Evolutionary conservation across 1,139 yeast genomes (phyloP), one percentile per base, ranked within the genome.

Genomic region (Blastobotrys arbuscula): DNA sequence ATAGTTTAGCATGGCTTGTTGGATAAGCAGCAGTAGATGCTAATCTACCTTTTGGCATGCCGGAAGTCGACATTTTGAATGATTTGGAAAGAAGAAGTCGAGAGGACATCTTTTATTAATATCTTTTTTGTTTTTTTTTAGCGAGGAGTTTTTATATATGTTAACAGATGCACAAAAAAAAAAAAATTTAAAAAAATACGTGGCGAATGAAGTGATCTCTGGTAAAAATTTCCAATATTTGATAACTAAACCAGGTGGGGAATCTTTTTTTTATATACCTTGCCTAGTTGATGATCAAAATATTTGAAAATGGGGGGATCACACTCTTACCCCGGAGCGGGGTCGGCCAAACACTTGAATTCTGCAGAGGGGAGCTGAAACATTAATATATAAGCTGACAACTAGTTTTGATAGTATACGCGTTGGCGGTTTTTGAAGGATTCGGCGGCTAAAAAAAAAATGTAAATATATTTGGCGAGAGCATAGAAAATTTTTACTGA

Each of bases 1-100:
- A 69, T 36, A 67, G 64, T 31, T 68, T 63, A 8, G 64, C 64
- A 62, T 80, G 85, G 44, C 68, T 64, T 43, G 74, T 72, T 60
- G 83, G 82, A 71, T 51, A 55, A 21, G 42, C 39, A 16, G 42
- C 42, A 26, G 52, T 34, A 4, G 52, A 43, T 24, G 47, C 41
- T 42, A 43, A 20, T 7, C 50, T 45, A 24, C 38, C 41, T 23
- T 38, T 36, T 30, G 49, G 43, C 24, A 46, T 42, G 30, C 43
- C 40, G 12, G 39, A 7, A 31, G 33, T 39, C 33, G 30, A 24
- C 16, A 24, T 39, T n/a, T n/a, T 21, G n/a, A 20, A 24, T 7
- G 39, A 13, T 36, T 36, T 36, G 3, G 31, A 12, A 9, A 28
- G 13, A 19, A 36, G 24, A 13, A 24, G 42, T 23, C 42, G 30